Base-by-base conservation (phyloP, 2,329 filamentous ascomycete genomes). In the Oidium heveae region DNA sequence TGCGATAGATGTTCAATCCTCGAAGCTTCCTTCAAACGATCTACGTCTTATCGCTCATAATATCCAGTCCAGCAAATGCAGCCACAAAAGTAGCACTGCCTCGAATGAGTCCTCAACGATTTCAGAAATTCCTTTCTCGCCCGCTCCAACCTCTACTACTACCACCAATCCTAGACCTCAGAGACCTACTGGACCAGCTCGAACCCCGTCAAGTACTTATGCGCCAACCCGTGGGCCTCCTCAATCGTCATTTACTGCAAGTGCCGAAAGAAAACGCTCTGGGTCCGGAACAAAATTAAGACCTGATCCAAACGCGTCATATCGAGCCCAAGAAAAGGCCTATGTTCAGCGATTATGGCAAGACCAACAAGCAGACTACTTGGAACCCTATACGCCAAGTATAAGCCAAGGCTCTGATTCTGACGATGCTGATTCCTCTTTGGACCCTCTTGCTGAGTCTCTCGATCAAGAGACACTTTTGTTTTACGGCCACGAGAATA, bases 381-480 rank as follows among this genome's bases (percentile, higher is more conserved):
- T 71, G 58, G 80, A 87, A 55, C 72, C 79, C 13, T 82, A 84
- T 60, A 77, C 80, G 1, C 79, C 79, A 44, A 80, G 76, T 58
- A 70, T 86, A 59, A 77, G 75, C 57, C 82, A 83, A 64, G 66
- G 60, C 61, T 74, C 72, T 53, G 87, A 91, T 59, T 87, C 86
- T 7, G 87, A 94, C 60, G 91, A 95, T 61, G 88, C 91, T 34
- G 88, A 94, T 63, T 94, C 86, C 0, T 87, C 88, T 0, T 86
- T 86, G 0, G 88, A 93, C 60, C 77, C 80, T 0, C 88, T 95
- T 56, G 75, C 76, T 60, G 87, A 94, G 64, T 74, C 80, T 16
- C 89, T 89, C 66, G 88, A 95, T 63, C 84, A 93, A 61, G 88
- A 95, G 66, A 89, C 86, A 18, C 80, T 94, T 64, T 79, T 96